Conservation (phyloP, 2,329 filamentous ascomycete genomes). For the Claviceps fusiformis region DNA sequence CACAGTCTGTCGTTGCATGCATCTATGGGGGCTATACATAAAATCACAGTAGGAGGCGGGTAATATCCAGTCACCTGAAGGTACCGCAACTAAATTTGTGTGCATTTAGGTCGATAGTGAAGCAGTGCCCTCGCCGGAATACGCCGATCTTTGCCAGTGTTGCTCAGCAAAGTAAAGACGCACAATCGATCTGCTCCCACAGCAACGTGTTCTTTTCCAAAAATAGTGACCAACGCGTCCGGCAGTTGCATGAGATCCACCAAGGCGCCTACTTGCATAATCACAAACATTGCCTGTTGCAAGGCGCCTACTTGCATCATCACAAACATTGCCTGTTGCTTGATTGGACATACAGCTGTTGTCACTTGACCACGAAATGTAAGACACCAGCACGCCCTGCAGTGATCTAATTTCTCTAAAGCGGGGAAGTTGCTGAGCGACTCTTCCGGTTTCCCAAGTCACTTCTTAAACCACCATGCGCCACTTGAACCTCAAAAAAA, state of each 20-base stretch:
- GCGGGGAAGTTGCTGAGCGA: too few species aligned
- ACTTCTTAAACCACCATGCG: background rate
- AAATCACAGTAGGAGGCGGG: too few species aligned
- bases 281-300: too few species aligned
- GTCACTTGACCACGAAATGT: background rate
- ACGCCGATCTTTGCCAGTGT: too few species aligned
- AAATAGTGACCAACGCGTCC: background rate
- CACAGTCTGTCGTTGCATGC: too few species aligned
- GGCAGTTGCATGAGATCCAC: background rate
- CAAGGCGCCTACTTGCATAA: background rate
- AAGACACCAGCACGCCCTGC: background rate
- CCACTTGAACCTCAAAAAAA: background rate
- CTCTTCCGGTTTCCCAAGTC: background rate
- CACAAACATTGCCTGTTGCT: background rate
- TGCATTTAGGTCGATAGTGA: too few species aligned
- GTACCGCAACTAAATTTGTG: too few species aligned
- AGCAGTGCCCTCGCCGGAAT: too few species aligned
- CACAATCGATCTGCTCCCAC: too few species aligned
- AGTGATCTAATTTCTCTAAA: background rate
- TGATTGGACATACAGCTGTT: background rate
- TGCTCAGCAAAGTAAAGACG: too few species aligned
- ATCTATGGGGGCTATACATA: too few species aligned
- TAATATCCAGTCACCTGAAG: too few species aligned
- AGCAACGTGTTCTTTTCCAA: background rate
- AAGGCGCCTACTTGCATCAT: background rate